Percentiles rank a stretch among this genome's conserved stretches.
phyloP scores from a whole-genome alignment of 352 stramenopile species.

The Globisporangium abappressorium region DNA sequence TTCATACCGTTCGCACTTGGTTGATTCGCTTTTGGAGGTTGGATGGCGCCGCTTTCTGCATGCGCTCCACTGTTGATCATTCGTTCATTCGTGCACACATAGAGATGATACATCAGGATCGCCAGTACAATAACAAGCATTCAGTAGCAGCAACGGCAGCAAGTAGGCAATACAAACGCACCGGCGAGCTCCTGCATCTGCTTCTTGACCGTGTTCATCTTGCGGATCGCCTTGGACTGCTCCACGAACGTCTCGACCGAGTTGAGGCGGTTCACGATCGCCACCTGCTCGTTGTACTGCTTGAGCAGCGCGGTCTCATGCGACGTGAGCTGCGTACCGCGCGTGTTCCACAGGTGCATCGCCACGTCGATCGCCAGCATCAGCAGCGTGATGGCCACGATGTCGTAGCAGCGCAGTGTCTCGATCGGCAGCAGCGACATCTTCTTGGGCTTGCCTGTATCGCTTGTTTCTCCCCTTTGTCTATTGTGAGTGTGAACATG shows the following conservation, averaged over 20 bases:
- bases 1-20: constrained; percentile 63
- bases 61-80: constrained; percentile 46
- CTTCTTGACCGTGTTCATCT: constrained; percentile 86
- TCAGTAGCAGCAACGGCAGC: background rate
- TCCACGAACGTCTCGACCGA: constrained; percentile 88
- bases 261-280: constrained; percentile 79
- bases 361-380: constrained; percentile 50
- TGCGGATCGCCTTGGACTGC: constrained; percentile 80
- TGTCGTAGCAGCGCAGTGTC: constrained; percentile 62
- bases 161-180: constrained; percentile 13
- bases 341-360: constrained; percentile 54
- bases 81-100: background rate
- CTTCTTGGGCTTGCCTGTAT: constrained; percentile 10
- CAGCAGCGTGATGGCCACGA: constrained; percentile 59
- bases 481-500: background rate
- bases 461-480: constrained; percentile 9
- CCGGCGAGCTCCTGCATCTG: constrained; percentile 77
- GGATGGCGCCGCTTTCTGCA: constrained; percentile 61
- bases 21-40: constrained; percentile 73
- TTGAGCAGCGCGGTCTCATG: constrained; percentile 53
- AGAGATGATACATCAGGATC: background rate
- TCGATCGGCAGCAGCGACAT: constrained; percentile 44
- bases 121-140: background rate
- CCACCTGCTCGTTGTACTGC: constrained; percentile 78
- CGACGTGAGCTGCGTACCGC: constrained; percentile 48